Conservation (phyloP, 176 grass and related monocot species). For the Coix lacrymajobi region DNA sequence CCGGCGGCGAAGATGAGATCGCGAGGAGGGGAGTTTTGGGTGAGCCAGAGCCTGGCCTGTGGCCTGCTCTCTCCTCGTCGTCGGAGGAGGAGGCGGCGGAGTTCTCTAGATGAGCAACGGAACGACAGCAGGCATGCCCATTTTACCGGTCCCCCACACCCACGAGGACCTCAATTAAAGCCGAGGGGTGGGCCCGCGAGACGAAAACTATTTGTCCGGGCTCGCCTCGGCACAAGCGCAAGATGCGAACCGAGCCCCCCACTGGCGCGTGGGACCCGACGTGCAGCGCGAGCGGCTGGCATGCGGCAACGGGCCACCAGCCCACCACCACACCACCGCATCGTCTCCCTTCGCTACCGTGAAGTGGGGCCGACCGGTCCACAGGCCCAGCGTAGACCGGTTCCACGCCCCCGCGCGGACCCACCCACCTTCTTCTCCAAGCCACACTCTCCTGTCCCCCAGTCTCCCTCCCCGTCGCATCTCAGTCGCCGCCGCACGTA, state of each 20-base stretch:
- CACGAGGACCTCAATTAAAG: not conserved
- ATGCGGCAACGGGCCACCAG: not conserved
- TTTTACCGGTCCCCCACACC: not conserved
- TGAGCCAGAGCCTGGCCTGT: not conserved
- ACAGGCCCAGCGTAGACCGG: not conserved
- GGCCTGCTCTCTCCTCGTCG: not conserved
- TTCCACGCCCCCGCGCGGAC: not conserved
- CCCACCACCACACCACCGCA: not conserved
- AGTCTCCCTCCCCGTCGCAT: not conserved
- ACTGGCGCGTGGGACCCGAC: not conserved
- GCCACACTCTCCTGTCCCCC: not conserved
- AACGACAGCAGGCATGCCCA: too few relatives aligned
- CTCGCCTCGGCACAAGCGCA: not conserved
- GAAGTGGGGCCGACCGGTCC: not conserved
- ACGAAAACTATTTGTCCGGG: not conserved
- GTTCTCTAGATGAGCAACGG: not conserved
- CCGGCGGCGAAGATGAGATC: constrained; percentile 9
- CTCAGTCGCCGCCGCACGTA: constrained; percentile 20
- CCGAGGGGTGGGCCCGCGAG: not conserved
- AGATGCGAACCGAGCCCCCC: not conserved
- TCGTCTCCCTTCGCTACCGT: not conserved
- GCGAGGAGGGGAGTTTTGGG: not conserved
- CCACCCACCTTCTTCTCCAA: constrained; percentile 15
- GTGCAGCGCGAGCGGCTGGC: not conserved
- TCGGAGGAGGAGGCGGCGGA: not conserved